Percentiles rank a stretch among this genome's conserved stretches.
Evolutionary conservation across 805 yeast species (phyloP).

Genomic region (Blastobotrys chiropterorum): DNA sequence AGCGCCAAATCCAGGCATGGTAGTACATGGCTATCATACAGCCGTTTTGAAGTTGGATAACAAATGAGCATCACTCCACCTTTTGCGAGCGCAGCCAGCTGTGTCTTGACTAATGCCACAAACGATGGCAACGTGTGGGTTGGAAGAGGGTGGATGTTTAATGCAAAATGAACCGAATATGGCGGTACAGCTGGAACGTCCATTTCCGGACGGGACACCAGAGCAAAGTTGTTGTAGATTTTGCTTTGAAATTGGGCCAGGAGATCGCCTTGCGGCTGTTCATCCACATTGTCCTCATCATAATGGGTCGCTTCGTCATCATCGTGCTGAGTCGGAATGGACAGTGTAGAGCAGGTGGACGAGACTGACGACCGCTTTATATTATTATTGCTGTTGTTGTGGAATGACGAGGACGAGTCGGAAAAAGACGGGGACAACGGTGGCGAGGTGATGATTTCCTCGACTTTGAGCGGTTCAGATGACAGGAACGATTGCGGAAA

Average conservation of each 20-base stretch:
- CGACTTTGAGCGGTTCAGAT: background rate
- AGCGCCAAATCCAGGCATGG: constrained; percentile 23
- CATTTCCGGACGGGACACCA: constrained; percentile 1
- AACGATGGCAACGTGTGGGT: constrained; percentile 21
- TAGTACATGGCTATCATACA: constrained; percentile 17
- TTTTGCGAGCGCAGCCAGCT: constrained; percentile 18
- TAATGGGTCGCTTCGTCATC: background rate
- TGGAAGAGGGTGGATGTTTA: constrained; percentile 21
- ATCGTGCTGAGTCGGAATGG: background rate
- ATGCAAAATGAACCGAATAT: constrained; percentile 16
- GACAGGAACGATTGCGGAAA: background rate
- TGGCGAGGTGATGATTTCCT: background rate
- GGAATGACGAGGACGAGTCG: background rate
- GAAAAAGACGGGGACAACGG: background rate
- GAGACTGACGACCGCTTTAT: background rate
- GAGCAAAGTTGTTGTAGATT: constrained; percentile 11
- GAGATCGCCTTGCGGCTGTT: background rate
- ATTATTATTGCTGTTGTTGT: background rate
- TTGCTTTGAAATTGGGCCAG: background rate
- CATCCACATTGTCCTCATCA: background rate
- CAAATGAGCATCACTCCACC: constrained; percentile 21
- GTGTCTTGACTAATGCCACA: constrained; percentile 10
- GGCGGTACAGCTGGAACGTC: constrained; percentile 15
- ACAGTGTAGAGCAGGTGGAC: background rate
- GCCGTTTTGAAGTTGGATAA: constrained; percentile 20